phyloP scores from a whole-genome alignment of 129 eudicot species.

The Glebionis coronaria region DNA sequence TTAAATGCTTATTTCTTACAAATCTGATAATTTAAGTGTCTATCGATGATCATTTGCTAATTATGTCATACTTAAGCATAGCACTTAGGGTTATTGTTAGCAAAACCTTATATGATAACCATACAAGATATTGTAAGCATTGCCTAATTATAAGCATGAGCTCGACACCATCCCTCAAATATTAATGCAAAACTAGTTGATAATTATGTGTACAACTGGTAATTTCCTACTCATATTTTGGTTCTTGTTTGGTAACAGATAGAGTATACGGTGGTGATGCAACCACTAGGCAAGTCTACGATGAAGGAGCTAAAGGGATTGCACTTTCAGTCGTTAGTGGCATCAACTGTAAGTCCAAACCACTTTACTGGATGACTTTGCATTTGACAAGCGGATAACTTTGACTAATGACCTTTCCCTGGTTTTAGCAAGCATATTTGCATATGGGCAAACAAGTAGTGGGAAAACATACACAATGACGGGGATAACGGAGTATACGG shows the following conservation, averaged over 20 bases:
- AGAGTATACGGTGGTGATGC: slow-evolving; percentile 94
- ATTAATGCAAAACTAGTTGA: neutral
- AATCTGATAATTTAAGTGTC: no score
- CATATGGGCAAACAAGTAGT: slow-evolving; percentile 98
- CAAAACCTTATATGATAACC: neutral
- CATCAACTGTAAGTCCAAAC: slow-evolving; percentile 69
- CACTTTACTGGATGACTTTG: neutral
- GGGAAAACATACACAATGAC: slow-evolving; percentile 98
- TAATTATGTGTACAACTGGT: neutral
- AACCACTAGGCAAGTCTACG: slow-evolving; percentile 85
- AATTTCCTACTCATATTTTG: slow-evolving; percentile 18
- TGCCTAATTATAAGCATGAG: no score
- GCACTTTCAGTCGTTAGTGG: slow-evolving; percentile 98
- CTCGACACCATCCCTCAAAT: neutral
- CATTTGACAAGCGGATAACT: neutral
- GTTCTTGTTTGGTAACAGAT: slow-evolving; percentile 45
- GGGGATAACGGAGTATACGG: slow-evolving; percentile 94
- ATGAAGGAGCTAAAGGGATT: slow-evolving; percentile 86
- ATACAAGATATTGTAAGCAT: neutral
- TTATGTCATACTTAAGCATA: no score
- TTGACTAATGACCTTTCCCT: slow-evolving; percentile 1
- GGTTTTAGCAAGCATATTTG: slow-evolving; percentile 85
- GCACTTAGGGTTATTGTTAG: neutral
- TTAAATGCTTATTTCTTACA: no score
- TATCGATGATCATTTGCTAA: no score